phyloP scores from a whole-genome alignment of 2,329 filamentous ascomycete species.

The Leptographium lundbergii region DNA sequence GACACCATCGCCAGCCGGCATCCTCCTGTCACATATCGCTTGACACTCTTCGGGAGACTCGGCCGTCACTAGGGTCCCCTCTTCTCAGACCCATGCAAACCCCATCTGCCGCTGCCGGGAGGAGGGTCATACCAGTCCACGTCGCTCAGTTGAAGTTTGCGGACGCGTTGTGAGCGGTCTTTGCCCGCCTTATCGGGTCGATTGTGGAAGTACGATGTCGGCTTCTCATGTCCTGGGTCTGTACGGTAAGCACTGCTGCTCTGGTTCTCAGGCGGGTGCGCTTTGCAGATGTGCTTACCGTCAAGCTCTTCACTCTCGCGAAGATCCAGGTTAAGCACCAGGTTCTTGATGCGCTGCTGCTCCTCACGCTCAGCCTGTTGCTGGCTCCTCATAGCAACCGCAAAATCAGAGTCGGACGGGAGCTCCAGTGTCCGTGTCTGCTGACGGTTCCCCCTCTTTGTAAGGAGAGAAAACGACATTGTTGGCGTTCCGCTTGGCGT shows the following conservation, averaged over 20 bases:
- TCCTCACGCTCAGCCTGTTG: conserved; percentile 92
- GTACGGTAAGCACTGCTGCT: conserved; percentile 35
- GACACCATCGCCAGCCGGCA: background rate
- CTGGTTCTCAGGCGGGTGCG: conserved; percentile 5
- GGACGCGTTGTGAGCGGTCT: conserved; percentile 66
- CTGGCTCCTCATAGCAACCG: conserved; percentile 89
- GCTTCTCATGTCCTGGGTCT: conserved; percentile 36
- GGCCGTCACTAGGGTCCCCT: background rate
- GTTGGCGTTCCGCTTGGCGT: conserved; percentile 33
- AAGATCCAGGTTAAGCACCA: conserved; percentile 93
- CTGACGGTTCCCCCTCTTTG: conserved; percentile 90
- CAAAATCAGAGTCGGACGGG: conserved; percentile 84
- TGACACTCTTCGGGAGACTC: background rate
- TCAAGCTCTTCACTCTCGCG: conserved; percentile 70
- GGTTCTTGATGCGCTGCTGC: conserved; percentile 94
- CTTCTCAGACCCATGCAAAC: background rate
- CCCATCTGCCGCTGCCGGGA: background rate
- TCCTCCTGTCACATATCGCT: background rate
- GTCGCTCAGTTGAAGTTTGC: conserved; percentile 89
- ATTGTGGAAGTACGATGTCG: conserved; percentile 36
- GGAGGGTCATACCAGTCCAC: conserved; percentile 70
- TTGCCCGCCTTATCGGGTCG: conserved; percentile 42
- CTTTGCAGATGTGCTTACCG: conserved; percentile 40
- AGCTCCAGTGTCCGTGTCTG: conserved; percentile 91
- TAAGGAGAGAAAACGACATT: conserved; percentile 96